Evolutionary conservation across 768 basidiomycete genomes (phyloP).

Genomic region (Termitomyces sp.): DNA sequence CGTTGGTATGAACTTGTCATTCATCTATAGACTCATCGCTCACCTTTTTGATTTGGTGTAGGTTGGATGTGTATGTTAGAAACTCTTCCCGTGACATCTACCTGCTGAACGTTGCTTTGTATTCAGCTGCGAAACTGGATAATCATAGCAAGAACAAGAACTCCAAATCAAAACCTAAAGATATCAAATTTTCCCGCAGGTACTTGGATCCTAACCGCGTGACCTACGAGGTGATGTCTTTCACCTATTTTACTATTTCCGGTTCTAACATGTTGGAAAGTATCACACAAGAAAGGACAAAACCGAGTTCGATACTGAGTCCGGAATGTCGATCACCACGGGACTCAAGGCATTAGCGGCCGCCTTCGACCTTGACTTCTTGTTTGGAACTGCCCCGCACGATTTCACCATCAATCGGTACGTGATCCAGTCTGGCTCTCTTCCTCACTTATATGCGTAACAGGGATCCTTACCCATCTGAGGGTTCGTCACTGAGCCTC

Average conservation of each 20-base stretch:
- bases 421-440: constrained; percentile 15
- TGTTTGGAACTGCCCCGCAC: constrained; percentile 73
- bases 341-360: constrained; percentile 54
- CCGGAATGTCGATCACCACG: constrained; percentile 50
- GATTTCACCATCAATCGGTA: constrained; percentile 69
- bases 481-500: constrained; percentile 56
- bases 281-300: constrained; percentile 60
- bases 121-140: constrained; percentile 44
- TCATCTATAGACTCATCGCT: not conserved
- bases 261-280: not conserved
- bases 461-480: constrained; percentile 63
- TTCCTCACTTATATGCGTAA: constrained; percentile 1
- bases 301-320: constrained; percentile 56
- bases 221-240: constrained; percentile 54
- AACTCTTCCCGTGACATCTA: not conserved
- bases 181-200: constrained; percentile 63
- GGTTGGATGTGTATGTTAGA: constrained; percentile 61
- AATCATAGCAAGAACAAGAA: not conserved
- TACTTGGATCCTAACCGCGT: constrained; percentile 81
- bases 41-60: constrained; percentile 12
- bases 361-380: constrained; percentile 58
- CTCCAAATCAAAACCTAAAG: constrained; percentile 29
- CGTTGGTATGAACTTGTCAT: constrained; percentile 48
- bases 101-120: not conserved
- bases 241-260: not conserved